A percentile compares a stretch with the other conserved stretches of the same genome.
These are phyloP conservation scores for Ascochyta pisi DNA, from an alignment of 2,329 filamentous ascomycete species.

Conservation along the genomic window DNA sequence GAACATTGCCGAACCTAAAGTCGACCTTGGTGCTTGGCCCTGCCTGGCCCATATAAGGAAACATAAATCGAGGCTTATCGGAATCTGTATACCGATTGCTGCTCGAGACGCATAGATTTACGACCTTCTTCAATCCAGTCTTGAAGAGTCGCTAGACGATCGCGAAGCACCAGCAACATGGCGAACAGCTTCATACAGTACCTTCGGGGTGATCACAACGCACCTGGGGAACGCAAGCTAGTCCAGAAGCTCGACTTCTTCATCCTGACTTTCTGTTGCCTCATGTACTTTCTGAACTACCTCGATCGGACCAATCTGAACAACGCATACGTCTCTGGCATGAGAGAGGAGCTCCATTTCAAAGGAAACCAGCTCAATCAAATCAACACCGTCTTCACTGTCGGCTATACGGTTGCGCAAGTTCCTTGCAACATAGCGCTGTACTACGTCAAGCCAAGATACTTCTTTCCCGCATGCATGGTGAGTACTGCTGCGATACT, in stretches of 20 bases:
- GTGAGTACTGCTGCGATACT: conserved; percentile 36
- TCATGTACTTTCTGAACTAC: conserved; percentile 49
- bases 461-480: conserved; percentile 71
- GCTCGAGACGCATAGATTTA: neutral
- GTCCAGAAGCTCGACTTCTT: conserved; percentile 69
- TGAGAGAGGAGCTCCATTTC: conserved; percentile 51
- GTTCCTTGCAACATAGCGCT: conserved; percentile 56
- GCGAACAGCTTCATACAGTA: conserved; percentile 41
- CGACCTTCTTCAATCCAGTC: neutral
- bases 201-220: conserved; percentile 43
- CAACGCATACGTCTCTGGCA: conserved; percentile 53
- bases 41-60: conserved; percentile 10
- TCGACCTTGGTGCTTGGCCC: conserved; percentile 5
- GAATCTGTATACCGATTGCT: neutral
- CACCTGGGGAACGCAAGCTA: conserved; percentile 53
- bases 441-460: conserved; percentile 67
- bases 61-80: neutral
- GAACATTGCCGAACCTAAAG: conserved; percentile 15
- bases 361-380: conserved; percentile 52
- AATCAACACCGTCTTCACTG: conserved; percentile 53
- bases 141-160: neutral
- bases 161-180: conserved; percentile 24
- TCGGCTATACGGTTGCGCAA: conserved; percentile 62
- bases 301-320: conserved; percentile 52
- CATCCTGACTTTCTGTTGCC: conserved; percentile 68